Conservation (phyloP, 495 filamentous ascomycete species). For the Talaromyces trachyspermus region DNA sequence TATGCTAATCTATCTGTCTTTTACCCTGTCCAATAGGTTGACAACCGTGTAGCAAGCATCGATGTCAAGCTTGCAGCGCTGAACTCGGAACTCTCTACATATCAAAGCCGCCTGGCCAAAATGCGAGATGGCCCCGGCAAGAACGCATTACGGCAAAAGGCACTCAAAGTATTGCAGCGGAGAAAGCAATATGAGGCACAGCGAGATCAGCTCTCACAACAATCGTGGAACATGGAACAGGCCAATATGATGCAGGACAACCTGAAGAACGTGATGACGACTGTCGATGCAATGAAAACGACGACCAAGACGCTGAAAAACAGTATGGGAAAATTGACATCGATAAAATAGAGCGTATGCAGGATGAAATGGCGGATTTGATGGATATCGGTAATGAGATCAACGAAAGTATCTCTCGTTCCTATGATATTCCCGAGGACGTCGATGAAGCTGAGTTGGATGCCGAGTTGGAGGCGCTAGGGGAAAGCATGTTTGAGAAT, state of each 20-base stretch:
- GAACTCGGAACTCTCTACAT: conserved; percentile 81
- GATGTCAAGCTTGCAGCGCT: conserved; percentile 92
- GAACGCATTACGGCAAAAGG: conserved; percentile 85
- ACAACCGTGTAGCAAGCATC: conserved; percentile 77
- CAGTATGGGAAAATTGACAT: conserved; percentile 97
- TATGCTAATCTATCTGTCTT: neutral
- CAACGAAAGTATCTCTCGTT: conserved; percentile 86
- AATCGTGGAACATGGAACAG: conserved; percentile 99
- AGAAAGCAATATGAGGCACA: conserved; percentile 93
- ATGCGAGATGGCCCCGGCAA: conserved; percentile 98
- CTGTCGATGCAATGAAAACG: conserved; percentile 92
- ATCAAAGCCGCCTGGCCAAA: conserved; percentile 81
- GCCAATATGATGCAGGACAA: conserved; percentile 99
- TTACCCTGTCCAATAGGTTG: conserved; percentile 44
- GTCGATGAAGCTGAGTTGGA: conserved; percentile 97
- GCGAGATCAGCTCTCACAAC: conserved; percentile 88
- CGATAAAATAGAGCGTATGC: conserved; percentile 94
- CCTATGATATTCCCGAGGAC: conserved; percentile 94
- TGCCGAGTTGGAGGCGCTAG: conserved; percentile 90
- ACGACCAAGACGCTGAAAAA: conserved; percentile 87
- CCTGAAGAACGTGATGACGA: conserved; percentile 97
- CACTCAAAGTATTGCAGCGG: conserved; percentile 90
- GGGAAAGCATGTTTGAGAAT: conserved; percentile 73
- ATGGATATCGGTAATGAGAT: conserved; percentile 99
- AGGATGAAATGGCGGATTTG: conserved; percentile 98